Evolutionary conservation across 345 rosid genomes (phyloP), one percentile per base, ranked within the genome.

Genomic region (Trapa bicornis): DNA sequence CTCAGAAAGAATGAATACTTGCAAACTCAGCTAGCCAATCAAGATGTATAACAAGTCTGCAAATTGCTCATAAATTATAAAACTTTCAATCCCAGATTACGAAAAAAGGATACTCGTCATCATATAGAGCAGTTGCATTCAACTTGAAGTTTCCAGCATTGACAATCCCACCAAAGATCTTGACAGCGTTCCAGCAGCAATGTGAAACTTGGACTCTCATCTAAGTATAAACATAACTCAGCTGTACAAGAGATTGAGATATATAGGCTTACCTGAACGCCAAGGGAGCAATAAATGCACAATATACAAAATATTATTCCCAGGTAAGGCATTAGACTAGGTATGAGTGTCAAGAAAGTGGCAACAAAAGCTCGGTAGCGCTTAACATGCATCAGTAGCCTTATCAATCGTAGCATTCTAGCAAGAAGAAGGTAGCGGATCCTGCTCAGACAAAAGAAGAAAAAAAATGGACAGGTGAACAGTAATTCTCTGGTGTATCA

Each of bases 341-440:
- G 99, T 78, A 94, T 66, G 68, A 94, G 91, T 58, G 91, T 89
- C 58, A 94, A 79, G 74, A 94, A 89, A 41, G 99, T 94, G 37
- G 99, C 89, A 67, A 94, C 74, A 78, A 94, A 94, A 62, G 96
- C 99, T 79, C 92, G 78, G 76, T 87, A 94, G 35, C 76, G 79
- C 52, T 66, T 74, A 62, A 94, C 95, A 72, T 94, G 76, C 95
- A 91, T 81, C 66, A 94, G 77, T 67, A 94, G 76, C 80, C 99
- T 87, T 67, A 91, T 87, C 83, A 94, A 76, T 76, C 99, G 81
- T 61, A 94, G 70, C 95, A 94, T 65, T 89, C 99, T 84, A 60
- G 96, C 99, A 68, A 94, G 87, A 45, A 94, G 93, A 70, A 94
- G 96, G 82, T 94, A 94, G 53, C 99, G 97, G 58, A 94, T 94